Conservation (phyloP, 371 early-diverging fungal genomes). For the Apophysomyces elegans region DNA sequence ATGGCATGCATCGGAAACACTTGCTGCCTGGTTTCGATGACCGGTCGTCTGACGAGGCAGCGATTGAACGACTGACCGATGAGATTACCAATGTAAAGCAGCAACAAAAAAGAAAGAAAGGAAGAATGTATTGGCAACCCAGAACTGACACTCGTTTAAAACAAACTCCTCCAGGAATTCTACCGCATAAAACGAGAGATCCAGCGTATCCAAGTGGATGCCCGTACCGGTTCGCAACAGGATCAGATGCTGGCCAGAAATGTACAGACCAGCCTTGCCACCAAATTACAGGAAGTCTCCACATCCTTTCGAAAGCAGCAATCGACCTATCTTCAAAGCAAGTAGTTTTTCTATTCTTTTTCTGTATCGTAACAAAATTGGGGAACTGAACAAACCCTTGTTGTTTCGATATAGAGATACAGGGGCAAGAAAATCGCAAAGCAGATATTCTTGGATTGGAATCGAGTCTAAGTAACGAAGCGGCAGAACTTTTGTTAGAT, state of each 20-base stretch:
- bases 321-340: constrained; percentile 86
- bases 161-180: constrained; percentile 67
- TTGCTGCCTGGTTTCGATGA: constrained; percentile 95
- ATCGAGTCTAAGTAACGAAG: constrained; percentile 43
- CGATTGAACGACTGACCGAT: constrained; percentile 81
- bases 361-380: background rate
- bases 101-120: too few relatives aligned
- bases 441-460: constrained; percentile 51
- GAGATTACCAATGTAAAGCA: constrained; percentile 77
- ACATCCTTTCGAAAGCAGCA: constrained; percentile 83
- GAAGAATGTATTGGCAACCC: too few relatives aligned
- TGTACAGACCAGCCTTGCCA: constrained; percentile 88
- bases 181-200: constrained; percentile 81
- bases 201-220: constrained; percentile 68
- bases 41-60: constrained; percentile 79
- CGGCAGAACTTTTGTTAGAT: constrained; percentile 48
- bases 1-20: constrained; percentile 87
- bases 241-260: constrained; percentile 79
- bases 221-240: constrained; percentile 56
- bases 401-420: constrained; percentile 31
- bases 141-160: background rate
- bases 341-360: constrained; percentile 13
- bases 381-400: background rate
- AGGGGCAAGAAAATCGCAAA: constrained; percentile 53
- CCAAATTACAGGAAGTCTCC: constrained; percentile 88